These are phyloP conservation scores for Plasmodium sp. DNA, from an alignment of 169 alveolate genomes.

Conservation along the genomic window DNA sequence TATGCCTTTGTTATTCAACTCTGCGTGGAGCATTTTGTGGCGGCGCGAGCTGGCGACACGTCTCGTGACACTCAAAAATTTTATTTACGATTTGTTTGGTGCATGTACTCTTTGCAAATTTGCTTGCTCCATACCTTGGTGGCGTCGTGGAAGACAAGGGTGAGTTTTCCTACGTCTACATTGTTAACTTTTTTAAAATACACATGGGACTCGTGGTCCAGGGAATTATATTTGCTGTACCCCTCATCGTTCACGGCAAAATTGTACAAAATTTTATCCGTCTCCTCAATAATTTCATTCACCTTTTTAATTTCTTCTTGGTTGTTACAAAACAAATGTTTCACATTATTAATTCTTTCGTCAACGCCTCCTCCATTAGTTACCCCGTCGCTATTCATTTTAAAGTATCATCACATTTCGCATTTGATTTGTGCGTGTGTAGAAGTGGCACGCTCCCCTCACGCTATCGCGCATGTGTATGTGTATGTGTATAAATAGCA, in stretches of 20 bases:
- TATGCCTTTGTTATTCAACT: neutral
- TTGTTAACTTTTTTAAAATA: constrained; percentile 57
- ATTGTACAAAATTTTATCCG: neutral
- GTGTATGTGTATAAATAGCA: neutral
- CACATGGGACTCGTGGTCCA: neutral
- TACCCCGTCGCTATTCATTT: constrained; percentile 7
- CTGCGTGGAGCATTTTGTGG: neutral
- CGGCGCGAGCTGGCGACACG: neutral
- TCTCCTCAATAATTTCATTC: constrained; percentile 28
- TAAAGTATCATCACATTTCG: neutral
- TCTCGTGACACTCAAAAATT: neutral
- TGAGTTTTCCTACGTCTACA: constrained; percentile 52
- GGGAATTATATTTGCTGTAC: constrained; percentile 5
- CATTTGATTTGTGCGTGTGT: neutral
- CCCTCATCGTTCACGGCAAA: neutral
- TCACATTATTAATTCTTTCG: constrained; percentile 14
- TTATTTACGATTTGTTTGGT: neutral
- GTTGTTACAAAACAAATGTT: constrained; percentile 34
- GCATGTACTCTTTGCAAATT: neutral
- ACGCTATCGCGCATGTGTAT: constrained; percentile 1
- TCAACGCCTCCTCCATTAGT: constrained; percentile 8
- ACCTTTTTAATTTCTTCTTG: constrained; percentile 37
- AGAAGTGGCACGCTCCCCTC: neutral
- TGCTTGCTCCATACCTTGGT: constrained; percentile 17
- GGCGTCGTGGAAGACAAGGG: constrained; percentile 8